Base-by-base conservation (phyloP, 495 filamentous ascomycete genomes). In the Aspergillus steynii region DNA sequence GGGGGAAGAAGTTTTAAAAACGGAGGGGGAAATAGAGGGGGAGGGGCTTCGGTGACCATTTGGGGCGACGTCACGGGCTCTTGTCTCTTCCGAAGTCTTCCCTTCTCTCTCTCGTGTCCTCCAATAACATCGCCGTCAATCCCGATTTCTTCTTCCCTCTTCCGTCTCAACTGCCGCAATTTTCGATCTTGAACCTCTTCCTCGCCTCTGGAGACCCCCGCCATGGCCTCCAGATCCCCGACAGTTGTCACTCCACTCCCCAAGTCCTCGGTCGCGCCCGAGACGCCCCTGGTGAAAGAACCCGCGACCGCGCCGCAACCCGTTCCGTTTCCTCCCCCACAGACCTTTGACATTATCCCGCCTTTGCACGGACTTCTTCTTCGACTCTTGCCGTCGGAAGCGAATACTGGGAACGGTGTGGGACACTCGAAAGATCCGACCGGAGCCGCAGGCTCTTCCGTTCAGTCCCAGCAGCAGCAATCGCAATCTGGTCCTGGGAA, bases 331-430 rank as follows among this genome's bases (percentile, higher is more conserved):
- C 85, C 82, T 58, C 65, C 81, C 53, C 83, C 85, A 5, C 75
- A 83, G 60, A 86, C 86, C 25, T 88, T 96, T 73, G 93, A 97
- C 80, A 86, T 91, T 61, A 81, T 97, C 53, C 92, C 95, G 55
- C 84, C 91, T 53, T 83, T 97, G 52, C 85, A 90, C 70, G 82
- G 85, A 10, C 84, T 96, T 65, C 83, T 97, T 50, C 79, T 86
- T 59, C 90, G 88, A 47, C 84, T 97, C 37, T 84, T 90, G 59
- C 74, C 79, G 27, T 69, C 65, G 3, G 64, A 71, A 25, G 48
- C 59, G 25, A 70, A 56, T 45, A 26, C 26, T 20, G 64, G 58
- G 2, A 60, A 61, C 61, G 64, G 50, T 20, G 47, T 57, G 32
- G 65, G 62, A 28, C 65, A 61, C 27, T 58, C 63, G 47, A 72